phyloP scores from a whole-genome alignment of 1,139 yeast genomes.

The Blastobotrys buckinghamii region DNA sequence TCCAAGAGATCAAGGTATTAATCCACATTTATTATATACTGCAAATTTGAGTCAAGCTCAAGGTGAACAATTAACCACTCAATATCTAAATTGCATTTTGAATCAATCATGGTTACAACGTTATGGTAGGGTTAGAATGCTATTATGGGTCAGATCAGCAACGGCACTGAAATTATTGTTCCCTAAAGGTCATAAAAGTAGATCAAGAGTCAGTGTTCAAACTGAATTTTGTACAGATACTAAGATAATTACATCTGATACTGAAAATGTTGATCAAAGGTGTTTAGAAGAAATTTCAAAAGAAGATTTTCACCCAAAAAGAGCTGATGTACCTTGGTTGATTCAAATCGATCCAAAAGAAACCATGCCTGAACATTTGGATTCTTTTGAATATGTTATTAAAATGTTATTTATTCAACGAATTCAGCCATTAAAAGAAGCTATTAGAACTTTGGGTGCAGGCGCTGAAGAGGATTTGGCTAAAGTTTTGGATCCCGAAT shows the following conservation, averaged over 20 bases:
- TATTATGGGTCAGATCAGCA: conserved; percentile 52
- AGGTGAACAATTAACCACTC: conserved; percentile 69
- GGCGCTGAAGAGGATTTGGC: conserved; percentile 67
- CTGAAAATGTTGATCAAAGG: neutral
- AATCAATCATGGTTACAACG: conserved; percentile 70
- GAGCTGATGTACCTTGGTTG: conserved; percentile 19
- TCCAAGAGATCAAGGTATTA: conserved; percentile 41
- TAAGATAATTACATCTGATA: conserved; percentile 4
- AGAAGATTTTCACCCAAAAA: conserved; percentile 9
- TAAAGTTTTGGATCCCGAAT: conserved; percentile 33
- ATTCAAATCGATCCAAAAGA: conserved; percentile 27
- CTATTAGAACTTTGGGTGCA: conserved; percentile 60
- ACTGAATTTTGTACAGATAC: conserved; percentile 40
- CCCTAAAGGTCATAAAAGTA: conserved; percentile 38
- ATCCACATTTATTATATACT: conserved; percentile 56
- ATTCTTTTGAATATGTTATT: conserved; percentile 60
- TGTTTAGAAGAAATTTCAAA: conserved; percentile 2
- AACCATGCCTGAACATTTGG: conserved; percentile 37
- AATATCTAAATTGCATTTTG: conserved; percentile 66
- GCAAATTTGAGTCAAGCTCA: conserved; percentile 56
- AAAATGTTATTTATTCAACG: conserved; percentile 56
- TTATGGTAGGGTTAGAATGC: conserved; percentile 68
- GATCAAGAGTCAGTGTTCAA: conserved; percentile 56
- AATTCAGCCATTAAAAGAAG: conserved; percentile 44
- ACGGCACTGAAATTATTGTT: conserved; percentile 61